These are phyloP conservation scores for Nemania diffusa DNA, from an alignment of 2,329 filamentous ascomycete species.

Conservation along the genomic window DNA sequence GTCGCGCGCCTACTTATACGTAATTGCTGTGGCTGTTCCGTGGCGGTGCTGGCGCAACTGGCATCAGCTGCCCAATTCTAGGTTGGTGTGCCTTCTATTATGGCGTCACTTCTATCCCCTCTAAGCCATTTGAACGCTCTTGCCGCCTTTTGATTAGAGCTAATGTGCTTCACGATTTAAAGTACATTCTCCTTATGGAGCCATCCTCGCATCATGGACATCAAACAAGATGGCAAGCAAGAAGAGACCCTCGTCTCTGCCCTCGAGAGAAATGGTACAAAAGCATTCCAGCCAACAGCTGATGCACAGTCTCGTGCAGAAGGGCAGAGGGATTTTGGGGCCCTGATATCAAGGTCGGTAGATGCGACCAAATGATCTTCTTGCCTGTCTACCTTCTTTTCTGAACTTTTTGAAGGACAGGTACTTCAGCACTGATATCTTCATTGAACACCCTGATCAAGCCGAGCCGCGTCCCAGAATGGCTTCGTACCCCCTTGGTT, in stretches of 20 bases:
- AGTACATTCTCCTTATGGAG: background rate
- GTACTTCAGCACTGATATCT: slow-evolving; percentile 63
- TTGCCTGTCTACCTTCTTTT: slow-evolving; percentile 32
- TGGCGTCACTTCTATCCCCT: background rate
- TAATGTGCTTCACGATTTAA: no score
- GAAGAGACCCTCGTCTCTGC: slow-evolving; percentile 48
- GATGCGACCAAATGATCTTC: slow-evolving; percentile 25
- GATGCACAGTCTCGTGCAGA: slow-evolving; percentile 49
- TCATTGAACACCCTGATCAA: slow-evolving; percentile 72
- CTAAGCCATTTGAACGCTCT: no score
- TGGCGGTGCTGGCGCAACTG: background rate
- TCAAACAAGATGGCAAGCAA: slow-evolving; percentile 19
- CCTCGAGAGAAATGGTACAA: slow-evolving; percentile 55
- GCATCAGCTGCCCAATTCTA: background rate
- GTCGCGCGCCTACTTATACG: slow-evolving; percentile 18
- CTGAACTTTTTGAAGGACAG: slow-evolving; percentile 54
- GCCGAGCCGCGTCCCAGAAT: slow-evolving; percentile 66
- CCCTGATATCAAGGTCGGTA: slow-evolving; percentile 61
- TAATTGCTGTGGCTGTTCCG: slow-evolving; percentile 29
- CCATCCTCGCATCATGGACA: slow-evolving; percentile 30
- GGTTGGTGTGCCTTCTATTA: no score
- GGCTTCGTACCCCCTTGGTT: slow-evolving; percentile 68
- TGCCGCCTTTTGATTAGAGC: no score
- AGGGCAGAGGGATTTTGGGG: slow-evolving; percentile 56
- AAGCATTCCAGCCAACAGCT: slow-evolving; percentile 60